phyloP scores from a whole-genome alignment of 805 yeast species.

The Metschnikowia aberdeeniae region DNA sequence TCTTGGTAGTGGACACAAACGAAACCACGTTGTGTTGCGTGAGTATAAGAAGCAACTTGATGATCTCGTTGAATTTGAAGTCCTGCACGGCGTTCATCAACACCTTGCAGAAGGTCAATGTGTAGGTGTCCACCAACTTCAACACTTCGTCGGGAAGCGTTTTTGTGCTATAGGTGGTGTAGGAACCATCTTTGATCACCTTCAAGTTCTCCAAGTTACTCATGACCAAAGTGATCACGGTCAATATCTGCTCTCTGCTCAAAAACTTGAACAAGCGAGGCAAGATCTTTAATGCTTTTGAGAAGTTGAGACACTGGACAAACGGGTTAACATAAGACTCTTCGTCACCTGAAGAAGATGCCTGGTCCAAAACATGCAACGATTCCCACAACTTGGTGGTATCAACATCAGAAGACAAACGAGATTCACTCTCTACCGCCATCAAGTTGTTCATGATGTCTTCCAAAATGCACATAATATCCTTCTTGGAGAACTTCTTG shows the following conservation, averaged over 20 bases:
- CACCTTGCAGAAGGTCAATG: conserved; percentile 75
- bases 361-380: conserved; percentile 64
- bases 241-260: conserved; percentile 68
- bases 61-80: conserved; percentile 72
- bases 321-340: conserved; percentile 65
- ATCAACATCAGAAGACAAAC: conserved; percentile 32
- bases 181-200: conserved; percentile 75
- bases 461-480: conserved; percentile 66
- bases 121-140: conserved; percentile 71
- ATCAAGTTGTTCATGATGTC: conserved; percentile 72
- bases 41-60: conserved; percentile 67
- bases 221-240: conserved; percentile 72
- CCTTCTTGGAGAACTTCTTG: conserved; percentile 37
- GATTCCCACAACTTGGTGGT: conserved; percentile 66
- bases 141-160: conserved; percentile 50
- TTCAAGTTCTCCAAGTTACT: conserved; percentile 75
- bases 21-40: conserved; percentile 68
- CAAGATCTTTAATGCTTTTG: conserved; percentile 84
- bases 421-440: conserved; percentile 64
- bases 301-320: conserved; percentile 74
- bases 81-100: conserved; percentile 81
- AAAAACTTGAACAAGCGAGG: conserved; percentile 85
- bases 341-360: conserved; percentile 47
- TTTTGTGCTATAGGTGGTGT: conserved; percentile 53
- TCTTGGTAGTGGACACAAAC: conserved; percentile 63